These are phyloP conservation scores for Boletus speciosus DNA, from an alignment of 768 basidiomycete genomes.

Conservation along the genomic window DNA sequence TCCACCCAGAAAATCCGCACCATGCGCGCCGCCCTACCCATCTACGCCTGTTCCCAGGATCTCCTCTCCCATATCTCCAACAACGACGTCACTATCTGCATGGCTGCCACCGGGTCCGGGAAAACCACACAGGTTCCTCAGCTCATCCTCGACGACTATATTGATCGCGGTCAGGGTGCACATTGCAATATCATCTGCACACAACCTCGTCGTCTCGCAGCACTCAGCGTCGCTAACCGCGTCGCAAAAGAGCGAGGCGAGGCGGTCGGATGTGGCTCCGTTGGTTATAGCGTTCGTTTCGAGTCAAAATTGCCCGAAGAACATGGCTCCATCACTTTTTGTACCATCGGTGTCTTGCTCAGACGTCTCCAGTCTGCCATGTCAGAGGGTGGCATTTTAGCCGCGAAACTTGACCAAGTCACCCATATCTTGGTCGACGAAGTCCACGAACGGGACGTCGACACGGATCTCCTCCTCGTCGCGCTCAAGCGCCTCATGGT, in stretches of 20 bases:
- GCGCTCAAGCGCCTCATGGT: constrained; percentile 81
- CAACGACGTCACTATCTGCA: constrained; percentile 84
- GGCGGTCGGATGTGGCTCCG: constrained; percentile 53
- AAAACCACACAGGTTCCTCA: constrained; percentile 97
- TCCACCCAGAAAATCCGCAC: constrained; percentile 61
- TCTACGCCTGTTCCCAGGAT: constrained; percentile 63
- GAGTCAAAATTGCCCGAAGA: constrained; percentile 75
- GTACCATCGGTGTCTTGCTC: constrained; percentile 89
- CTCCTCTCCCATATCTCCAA: constrained; percentile 65
- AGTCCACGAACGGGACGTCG: constrained; percentile 93
- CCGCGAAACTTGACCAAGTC: constrained; percentile 60
- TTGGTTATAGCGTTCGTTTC: constrained; percentile 93
- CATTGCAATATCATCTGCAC: constrained; percentile 89
- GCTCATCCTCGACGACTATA: constrained; percentile 81
- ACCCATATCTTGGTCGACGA: constrained; percentile 94
- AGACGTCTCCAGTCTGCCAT: constrained; percentile 79
- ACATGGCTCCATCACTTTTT: constrained; percentile 86
- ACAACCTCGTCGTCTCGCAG: constrained; percentile 88
- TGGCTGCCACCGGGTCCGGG: constrained; percentile 89
- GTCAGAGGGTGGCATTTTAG: constrained; percentile 36
- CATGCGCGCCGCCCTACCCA: constrained; percentile 67
- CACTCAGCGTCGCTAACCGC: constrained; percentile 87
- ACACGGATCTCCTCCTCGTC: constrained; percentile 86
- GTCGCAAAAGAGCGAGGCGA: constrained; percentile 88
- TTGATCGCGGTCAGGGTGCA: constrained; percentile 74